Base-by-base conservation (phyloP, 179 eudicot genomes). In the Silene vulgaris region DNA sequence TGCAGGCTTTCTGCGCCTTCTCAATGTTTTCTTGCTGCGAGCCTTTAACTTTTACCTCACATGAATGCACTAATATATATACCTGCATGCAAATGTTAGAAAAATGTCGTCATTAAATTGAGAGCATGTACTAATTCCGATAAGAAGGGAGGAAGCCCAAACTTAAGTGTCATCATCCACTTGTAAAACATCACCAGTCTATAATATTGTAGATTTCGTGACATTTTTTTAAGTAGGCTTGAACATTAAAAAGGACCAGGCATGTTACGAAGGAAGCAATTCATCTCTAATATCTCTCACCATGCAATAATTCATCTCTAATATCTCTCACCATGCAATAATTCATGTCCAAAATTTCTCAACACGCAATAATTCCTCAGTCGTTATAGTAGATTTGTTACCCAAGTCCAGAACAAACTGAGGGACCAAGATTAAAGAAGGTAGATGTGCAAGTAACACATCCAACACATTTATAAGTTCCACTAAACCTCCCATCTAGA, bases 51-150 rank as follows among this genome's bases (percentile, higher is more conserved):
- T 84, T 84, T 62, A 81, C 86, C 79, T 83, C 91, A 77, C 87
- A 84, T 20, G 86, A 80, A 83, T 95, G 97, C 78, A 89, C 97
- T 87, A 95, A 81, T 23, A 95, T 82, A 82, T 93, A 95, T 65
- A 93, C 97, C 99, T 95, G 79, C 76, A 78, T 32, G 45, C 28
- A 71, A n/a, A 78, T 56, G 65, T 54, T 54, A 57, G 63, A 71
- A 26, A 29, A 30, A 0, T 16, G 16, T 14, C 74, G 59, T 65
- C n/a, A 74, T 17, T 57, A 71, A 72, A 23, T 21, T 13, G 54
- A 57, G 71, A 72, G 60, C 28, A 50, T 35, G 3, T 30, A 69
- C 17, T 20, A 32, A 59, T 32, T 16, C 40, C 17, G 67, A 73
- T 7, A 30, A 57, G 43, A 26, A 12, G 30, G 73, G 48, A 71